These are phyloP conservation scores for fission yeast (Schizosaccharomyces pombe) DNA, from an alignment of 805 yeast genomes.

Conservation along the genomic window ASM294v3 CU329670.1:3588001-3588500, in stretches of 20 bases:
- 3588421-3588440: too few species aligned
- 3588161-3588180: slow-evolving; percentile 97
- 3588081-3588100: slow-evolving; percentile 47
- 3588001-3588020: slow-evolving; percentile 85
- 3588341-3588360: not conserved
- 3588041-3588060: slow-evolving; percentile 86
- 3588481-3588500: too few species aligned
- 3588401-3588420: too few species aligned
- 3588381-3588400: too few species aligned
- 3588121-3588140: slow-evolving; percentile 91
- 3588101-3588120: slow-evolving; percentile 13
- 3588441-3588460: too few species aligned
- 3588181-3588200: slow-evolving; percentile 65
- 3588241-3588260: not conserved
- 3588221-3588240: slow-evolving; percentile 9
- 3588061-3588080: slow-evolving; percentile 94
- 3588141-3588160: slow-evolving; percentile 83
- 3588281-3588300: not conserved
- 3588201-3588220: slow-evolving; percentile 38
- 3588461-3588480: too few species aligned
- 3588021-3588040: slow-evolving; percentile 83
- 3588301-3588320: not conserved
- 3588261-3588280: slow-evolving; percentile 1
- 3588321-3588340: not conserved
- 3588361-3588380: not conserved